Percentiles rank a stretch among this genome's conserved stretches.
Evolutionary conservation across 1,284 basidiomycete species (phyloP).

Genomic region (Ganoderma meredithae): DNA sequence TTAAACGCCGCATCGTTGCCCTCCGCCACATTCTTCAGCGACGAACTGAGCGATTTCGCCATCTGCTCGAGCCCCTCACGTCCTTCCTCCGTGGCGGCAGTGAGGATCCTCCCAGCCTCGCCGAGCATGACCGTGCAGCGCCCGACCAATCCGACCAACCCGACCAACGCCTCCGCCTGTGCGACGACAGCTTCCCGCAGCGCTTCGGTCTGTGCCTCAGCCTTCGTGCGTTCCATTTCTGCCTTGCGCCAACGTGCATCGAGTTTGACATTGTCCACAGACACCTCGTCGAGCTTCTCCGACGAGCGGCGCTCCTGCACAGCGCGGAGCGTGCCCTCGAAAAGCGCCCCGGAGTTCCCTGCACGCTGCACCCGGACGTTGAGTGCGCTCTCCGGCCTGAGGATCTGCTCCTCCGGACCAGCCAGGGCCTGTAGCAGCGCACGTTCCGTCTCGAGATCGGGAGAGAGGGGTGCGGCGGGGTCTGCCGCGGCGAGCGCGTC

Average conservation of each 20-base stretch:
- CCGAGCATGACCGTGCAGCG: slow-evolving; percentile 78
- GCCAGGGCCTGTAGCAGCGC: slow-evolving; percentile 75
- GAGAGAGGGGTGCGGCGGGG: slow-evolving; percentile 50
- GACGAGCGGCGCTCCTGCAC: slow-evolving; percentile 77
- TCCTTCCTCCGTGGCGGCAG: slow-evolving; percentile 52
- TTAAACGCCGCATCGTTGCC: slow-evolving; percentile 74
- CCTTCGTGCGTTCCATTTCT: slow-evolving; percentile 77
- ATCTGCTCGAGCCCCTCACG: slow-evolving; percentile 48
- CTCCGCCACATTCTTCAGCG: slow-evolving; percentile 63
- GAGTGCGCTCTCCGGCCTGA: slow-evolving; percentile 67
- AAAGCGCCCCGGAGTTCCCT: slow-evolving; percentile 79
- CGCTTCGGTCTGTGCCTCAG: slow-evolving; percentile 74
- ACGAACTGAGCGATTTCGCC: slow-evolving; percentile 54
- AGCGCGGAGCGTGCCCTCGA: slow-evolving; percentile 84
- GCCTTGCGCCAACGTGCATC: slow-evolving; percentile 72
- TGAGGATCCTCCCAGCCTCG: slow-evolving; percentile 67
- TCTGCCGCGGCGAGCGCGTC: slow-evolving; percentile 51
- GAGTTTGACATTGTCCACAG: slow-evolving; percentile 75
- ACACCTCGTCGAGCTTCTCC: slow-evolving; percentile 80
- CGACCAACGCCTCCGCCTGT: slow-evolving; percentile 75
- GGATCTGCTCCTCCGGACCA: slow-evolving; percentile 72
- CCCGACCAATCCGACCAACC: slow-evolving; percentile 80
- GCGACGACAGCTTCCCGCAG: slow-evolving; percentile 69
- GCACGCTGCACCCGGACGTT: slow-evolving; percentile 72
- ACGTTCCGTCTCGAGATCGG: slow-evolving; percentile 77